Base-by-base conservation (phyloP, 306 rosid species). In the Gastrolobium villosum region DNA sequence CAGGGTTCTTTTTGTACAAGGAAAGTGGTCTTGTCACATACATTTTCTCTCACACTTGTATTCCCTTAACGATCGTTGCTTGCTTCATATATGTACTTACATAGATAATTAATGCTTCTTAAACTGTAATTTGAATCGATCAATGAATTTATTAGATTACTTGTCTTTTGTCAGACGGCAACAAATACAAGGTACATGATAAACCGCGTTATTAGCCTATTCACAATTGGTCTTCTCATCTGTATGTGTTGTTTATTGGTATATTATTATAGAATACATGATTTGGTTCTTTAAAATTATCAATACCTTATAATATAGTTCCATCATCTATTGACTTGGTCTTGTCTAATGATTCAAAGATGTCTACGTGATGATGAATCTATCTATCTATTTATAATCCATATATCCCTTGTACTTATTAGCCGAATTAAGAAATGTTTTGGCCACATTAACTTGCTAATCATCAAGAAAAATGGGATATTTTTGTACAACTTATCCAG, bases 21-120 rank as follows among this genome's bases (percentile, higher is more conserved):
- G 89, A 86, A 34, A 83, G 74, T 3, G 67, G 70, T 35, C 82
- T 86, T 15, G 89, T 86, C 48, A 81, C 86, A 69, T 86, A 86
- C 87, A 79, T 79, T 63, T 49, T 78, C 32, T 60, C 49, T 15
- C 37, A 10, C 7, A 3, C 61, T 34, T 7, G 3, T 53, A 4
- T 36, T 35, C 75, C 20, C 65, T 54, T 1, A 8, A 20, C 2
- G 15, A 26, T 10, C 15, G 10, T 4, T 43, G 2, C 40, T 67
- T 7, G 15, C 20, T 65, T 65, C 13, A 3, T 20, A 20, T 20
- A 20, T 20, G 26, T 20, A 20, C 26, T 20, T 20, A 20, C 1
- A 20, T 20, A 20, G 26, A 20, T 1, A 20, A 20, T 0, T 20
- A 0, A 20, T 20, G 26, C 26, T 20, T 20, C 26, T 6, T 4